These are phyloP conservation scores for Stentor coeruleus DNA, from an alignment of 73 alveolate genomes.

Conservation along the genomic window DNA sequence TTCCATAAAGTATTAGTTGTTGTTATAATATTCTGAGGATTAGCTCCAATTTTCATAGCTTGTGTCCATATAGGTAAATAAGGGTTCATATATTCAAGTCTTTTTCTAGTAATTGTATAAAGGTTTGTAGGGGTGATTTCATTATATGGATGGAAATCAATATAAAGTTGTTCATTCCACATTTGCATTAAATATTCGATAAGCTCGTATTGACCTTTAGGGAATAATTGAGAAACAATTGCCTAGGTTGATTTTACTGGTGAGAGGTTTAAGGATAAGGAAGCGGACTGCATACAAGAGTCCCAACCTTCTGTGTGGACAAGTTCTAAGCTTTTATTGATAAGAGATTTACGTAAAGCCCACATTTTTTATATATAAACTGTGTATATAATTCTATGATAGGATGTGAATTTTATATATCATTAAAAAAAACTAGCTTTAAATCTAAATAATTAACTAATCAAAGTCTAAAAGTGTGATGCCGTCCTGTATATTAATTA, in stretches of 20 bases:
- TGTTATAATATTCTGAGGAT: neutral
- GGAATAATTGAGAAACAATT: neutral
- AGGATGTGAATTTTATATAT: too few relatives aligned
- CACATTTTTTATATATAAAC: too few relatives aligned
- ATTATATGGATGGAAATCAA: neutral
- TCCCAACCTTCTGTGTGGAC: neutral
- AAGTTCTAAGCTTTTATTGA: neutral
- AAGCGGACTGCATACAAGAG: neutral
- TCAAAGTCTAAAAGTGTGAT: neutral
- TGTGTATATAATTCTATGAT: too few relatives aligned
- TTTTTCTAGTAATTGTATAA: too few relatives aligned
- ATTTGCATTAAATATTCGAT: neutral
- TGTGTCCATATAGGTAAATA: neutral
- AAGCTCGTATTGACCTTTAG: neutral
- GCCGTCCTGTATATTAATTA: neutral
- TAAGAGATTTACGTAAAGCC: neutral
- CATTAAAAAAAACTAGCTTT: too few relatives aligned
- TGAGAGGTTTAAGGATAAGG: neutral
- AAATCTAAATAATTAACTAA: too few relatives aligned
- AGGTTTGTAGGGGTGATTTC: neutral
- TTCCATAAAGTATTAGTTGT: neutral
- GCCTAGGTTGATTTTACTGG: neutral
- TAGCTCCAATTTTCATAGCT: slow-evolving; percentile 1
- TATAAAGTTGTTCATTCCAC: neutral
- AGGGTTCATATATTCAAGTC: neutral